These are phyloP conservation scores for Tetrapisispora phaffii DNA, from an alignment of 805 yeast species.

Conservation along the genomic window DNA sequence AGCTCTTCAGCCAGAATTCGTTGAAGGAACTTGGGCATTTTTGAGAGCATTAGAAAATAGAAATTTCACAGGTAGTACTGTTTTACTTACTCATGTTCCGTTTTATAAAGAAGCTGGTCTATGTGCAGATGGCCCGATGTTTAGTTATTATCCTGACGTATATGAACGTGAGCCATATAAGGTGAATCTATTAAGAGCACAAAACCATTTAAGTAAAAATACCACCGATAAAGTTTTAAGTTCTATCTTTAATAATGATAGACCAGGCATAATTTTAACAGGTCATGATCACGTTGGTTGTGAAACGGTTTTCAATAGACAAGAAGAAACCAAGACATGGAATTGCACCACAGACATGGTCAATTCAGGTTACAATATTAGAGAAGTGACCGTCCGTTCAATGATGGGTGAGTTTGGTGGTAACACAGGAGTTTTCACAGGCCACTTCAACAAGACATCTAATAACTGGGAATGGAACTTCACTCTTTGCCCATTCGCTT, in stretches of 20 bases:
- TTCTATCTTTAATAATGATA: conserved; percentile 54
- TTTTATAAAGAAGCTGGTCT: conserved; percentile 72
- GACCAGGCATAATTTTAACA: conserved; percentile 72
- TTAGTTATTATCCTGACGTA: conserved; percentile 45
- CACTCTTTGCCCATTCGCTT: conserved; percentile 68
- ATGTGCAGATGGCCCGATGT: conserved; percentile 79
- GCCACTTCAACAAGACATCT: conserved; percentile 41
- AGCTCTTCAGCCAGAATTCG: conserved; percentile 62
- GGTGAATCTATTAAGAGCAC: conserved; percentile 64
- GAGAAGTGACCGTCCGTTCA: conserved; percentile 79
- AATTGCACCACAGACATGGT: conserved; percentile 23
- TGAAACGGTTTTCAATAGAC: conserved; percentile 50
- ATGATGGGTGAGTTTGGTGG: conserved; percentile 97
- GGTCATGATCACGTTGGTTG: conserved; percentile 99
- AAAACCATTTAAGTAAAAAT: conserved; percentile 68
- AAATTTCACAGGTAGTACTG: conserved; percentile 65
- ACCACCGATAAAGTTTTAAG: conserved; percentile 59
- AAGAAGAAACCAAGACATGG: conserved; percentile 42
- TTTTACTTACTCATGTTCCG: conserved; percentile 83
- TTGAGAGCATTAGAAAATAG: conserved; percentile 46
- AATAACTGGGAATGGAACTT: conserved; percentile 58
- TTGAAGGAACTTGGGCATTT: conserved; percentile 63
- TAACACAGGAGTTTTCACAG: conserved; percentile 75
- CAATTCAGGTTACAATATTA: conserved; percentile 29
- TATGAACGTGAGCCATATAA: conserved; percentile 56